Evolutionary conservation across 2,329 filamentous ascomycete genomes (phyloP).

Genomic region (Fonsecaea erecta): DNA sequence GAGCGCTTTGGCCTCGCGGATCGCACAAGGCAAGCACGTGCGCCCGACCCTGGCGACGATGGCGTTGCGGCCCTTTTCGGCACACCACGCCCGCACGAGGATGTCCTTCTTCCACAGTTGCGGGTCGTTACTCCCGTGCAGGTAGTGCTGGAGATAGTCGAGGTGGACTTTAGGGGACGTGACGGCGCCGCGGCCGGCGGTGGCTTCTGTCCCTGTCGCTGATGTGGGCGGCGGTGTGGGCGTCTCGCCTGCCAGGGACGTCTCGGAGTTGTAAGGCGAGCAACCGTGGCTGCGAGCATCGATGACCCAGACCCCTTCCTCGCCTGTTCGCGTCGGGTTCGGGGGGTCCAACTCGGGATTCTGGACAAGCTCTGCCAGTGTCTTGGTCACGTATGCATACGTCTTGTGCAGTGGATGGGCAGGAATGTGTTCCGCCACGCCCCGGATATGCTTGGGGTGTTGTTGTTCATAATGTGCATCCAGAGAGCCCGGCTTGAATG

Average conservation of each 20-base stretch:
- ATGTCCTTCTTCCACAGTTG: slow-evolving; percentile 44
- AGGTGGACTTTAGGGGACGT: slow-evolving; percentile 22
- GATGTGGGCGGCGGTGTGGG: background rate
- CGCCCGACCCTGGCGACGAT: slow-evolving; percentile 48
- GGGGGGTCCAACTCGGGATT: slow-evolving; percentile 25
- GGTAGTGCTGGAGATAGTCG: slow-evolving; percentile 13
- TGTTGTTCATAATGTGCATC: slow-evolving; percentile 22
- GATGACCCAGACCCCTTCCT: slow-evolving; percentile 31
- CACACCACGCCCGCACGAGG: slow-evolving; percentile 52
- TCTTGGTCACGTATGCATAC: slow-evolving; percentile 33
- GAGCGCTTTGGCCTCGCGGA: slow-evolving; percentile 49
- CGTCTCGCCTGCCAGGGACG: background rate
- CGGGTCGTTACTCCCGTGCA: slow-evolving; percentile 29
- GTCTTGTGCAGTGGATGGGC: slow-evolving; percentile 36
- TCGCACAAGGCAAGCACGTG: slow-evolving; percentile 45
- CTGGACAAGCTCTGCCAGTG: slow-evolving; percentile 27
- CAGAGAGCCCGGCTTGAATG: slow-evolving; percentile 16
- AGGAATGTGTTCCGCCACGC: slow-evolving; percentile 32
- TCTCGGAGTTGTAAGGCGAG: background rate
- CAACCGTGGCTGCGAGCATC: slow-evolving; percentile 25
- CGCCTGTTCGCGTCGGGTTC: slow-evolving; percentile 11
- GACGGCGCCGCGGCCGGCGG: background rate
- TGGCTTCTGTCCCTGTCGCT: background rate
- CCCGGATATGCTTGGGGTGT: slow-evolving; percentile 24
- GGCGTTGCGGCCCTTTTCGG: slow-evolving; percentile 48